Base-by-base conservation (phyloP, 2,329 filamentous ascomycete genomes). In the Mycogone perniciosa region DNA sequence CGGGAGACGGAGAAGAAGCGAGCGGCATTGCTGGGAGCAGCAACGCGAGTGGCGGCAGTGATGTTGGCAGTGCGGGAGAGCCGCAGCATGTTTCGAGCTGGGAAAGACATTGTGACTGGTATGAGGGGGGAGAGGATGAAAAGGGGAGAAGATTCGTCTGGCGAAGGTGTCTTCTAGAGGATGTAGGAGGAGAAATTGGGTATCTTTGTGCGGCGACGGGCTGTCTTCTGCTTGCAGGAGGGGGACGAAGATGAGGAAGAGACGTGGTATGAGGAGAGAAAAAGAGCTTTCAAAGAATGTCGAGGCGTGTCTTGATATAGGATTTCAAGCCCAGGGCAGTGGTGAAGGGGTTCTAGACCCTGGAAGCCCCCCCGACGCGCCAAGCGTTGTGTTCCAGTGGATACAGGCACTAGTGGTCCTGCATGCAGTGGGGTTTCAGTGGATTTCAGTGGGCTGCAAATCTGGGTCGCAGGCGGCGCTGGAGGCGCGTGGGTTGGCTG, bases 1-100 rank as follows among this genome's bases (percentile, higher is more conserved):
- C 59, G 56, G 9, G 65, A 63, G 55, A 54, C 56, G 13, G 68
- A 67, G 56, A 71, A 69, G 60, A 60, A 60, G 50, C 67, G 67
- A 31, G 56, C 55, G 33, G 56, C 54, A 40, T 60, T 54, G 52
- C 57, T 57, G 37, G 55, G 57, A 49, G 60, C 56, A 46, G 60
- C 54, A 46, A 59, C 38, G 13, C 54, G 51, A 45, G 65, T 62
- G 44, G 59, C 59, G 52, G 64, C 61, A 6, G 48, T 54, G 57
- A 65, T 62, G 48, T 60, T 59, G 54, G 64, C 62, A 50, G 56
- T 61, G 52, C 66, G 65, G 50, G 64, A 59, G 51, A 66, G 55
- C 47, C 68, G 67, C 51, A 70, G 54, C 48, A 59, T 57, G 60
- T 63, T 67, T 60, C 67, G 65, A 53, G 65, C 58, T 41, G 62